These are phyloP conservation scores for Cystoderma amianthinum DNA, from an alignment of 768 basidiomycete species.

Conservation along the genomic window DNA sequence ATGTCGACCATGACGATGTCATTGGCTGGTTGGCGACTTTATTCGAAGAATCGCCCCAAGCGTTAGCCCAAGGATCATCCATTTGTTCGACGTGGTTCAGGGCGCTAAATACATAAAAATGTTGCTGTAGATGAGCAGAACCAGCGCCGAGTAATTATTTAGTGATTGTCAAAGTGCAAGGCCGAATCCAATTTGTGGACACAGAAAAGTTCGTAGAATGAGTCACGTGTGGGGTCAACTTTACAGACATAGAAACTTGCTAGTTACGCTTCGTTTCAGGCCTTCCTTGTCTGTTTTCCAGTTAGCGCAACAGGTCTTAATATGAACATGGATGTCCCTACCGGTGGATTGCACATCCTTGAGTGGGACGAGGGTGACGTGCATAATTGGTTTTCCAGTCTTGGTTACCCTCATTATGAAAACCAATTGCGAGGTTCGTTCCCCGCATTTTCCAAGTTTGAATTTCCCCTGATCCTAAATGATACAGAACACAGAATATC, in stretches of 20 bases:
- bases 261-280: no score
- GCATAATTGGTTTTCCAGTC: slow-evolving; percentile 63
- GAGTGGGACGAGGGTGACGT: slow-evolving; percentile 81
- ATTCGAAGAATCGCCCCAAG: slow-evolving; percentile 50
- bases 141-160: no score
- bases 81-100: no score
- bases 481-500: slow-evolving; percentile 80
- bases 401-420: slow-evolving; percentile 87
- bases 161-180: no score
- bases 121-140: no score
- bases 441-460: slow-evolving; percentile 1
- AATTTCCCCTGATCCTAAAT: slow-evolving; percentile 8
- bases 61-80: slow-evolving; percentile 76
- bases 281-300: no score
- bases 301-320: no score
- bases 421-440: slow-evolving; percentile 66
- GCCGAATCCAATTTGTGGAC: no score
- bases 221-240: no score
- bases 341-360: slow-evolving; percentile 30
- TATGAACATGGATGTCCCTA: slow-evolving; percentile 30
- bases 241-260: no score
- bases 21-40: not conserved
- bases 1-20: not conserved
- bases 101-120: no score
- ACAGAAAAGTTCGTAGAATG: no score